Conservation (phyloP, 1,139 yeast species). For the Dujonia santamariae region DNA sequence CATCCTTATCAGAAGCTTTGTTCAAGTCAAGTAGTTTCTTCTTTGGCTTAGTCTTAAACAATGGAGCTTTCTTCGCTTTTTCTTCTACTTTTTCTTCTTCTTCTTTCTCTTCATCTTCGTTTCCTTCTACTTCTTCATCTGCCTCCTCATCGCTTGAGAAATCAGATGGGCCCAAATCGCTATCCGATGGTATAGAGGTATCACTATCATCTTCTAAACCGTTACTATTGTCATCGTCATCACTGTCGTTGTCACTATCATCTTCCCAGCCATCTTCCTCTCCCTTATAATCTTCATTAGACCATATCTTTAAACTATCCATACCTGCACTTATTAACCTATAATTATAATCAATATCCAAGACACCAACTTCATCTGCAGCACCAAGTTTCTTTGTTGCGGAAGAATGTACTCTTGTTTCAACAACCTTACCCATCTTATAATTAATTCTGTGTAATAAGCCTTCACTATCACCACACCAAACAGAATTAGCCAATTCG, state of each 20-base stretch:
- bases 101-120: conserved; percentile 12
- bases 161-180: conserved; percentile 6
- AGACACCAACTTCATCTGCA: conserved; percentile 60
- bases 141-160: conserved; percentile 15
- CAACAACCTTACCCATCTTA: conserved; percentile 61
- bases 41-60: conserved; percentile 13
- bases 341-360: conserved; percentile 80
- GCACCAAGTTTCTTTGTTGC: conserved; percentile 40
- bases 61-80: conserved; percentile 12
- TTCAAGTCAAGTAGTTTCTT: conserved; percentile 19
- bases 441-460: conserved; percentile 64
- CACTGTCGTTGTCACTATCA: conserved; percentile 21
- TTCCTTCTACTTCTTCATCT: conserved; percentile 11
- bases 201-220: conserved; percentile 13
- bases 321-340: conserved; percentile 79
- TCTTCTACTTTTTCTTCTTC: conserved; percentile 13
- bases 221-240: conserved; percentile 14
- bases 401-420: conserved; percentile 62
- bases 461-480: conserved; percentile 92
- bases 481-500: conserved; percentile 51
- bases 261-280: conserved; percentile 14
- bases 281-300: conserved; percentile 23
- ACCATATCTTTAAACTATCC: conserved; percentile 79
- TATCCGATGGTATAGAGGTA: conserved; percentile 4
- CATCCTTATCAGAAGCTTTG: conserved; percentile 12